Conservation (phyloP, 2,329 filamentous ascomycete species). For the Emergomyces pasteurianus region DNA sequence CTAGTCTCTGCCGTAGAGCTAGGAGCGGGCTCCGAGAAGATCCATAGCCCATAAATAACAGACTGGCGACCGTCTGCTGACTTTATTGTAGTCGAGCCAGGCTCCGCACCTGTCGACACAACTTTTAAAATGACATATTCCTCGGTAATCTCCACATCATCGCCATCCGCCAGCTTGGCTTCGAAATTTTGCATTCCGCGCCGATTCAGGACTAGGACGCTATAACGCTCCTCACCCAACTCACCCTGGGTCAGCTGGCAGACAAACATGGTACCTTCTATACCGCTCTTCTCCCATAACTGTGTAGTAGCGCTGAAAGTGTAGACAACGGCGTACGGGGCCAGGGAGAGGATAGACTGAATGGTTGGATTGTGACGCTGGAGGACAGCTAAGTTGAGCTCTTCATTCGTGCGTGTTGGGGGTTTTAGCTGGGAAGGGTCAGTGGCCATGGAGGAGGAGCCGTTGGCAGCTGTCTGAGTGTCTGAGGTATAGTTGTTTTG, state of each 20-base stretch:
- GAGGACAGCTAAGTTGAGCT: conserved; percentile 78
- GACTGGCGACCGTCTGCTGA: conserved; percentile 6
- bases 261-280: conserved; percentile 83
- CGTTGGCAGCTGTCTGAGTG: neutral
- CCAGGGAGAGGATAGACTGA: conserved; percentile 61
- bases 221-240: conserved; percentile 37
- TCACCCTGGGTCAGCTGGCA: conserved; percentile 47
- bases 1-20: conserved; percentile 43
- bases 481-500: conserved; percentile 35
- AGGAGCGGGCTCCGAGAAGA: conserved; percentile 48
- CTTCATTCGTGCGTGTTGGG: conserved; percentile 57
- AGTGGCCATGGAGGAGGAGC: neutral
- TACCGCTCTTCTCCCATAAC: conserved; percentile 71
- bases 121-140: conserved; percentile 50
- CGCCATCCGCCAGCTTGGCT: conserved; percentile 45
- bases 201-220: conserved; percentile 61
- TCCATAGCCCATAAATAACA: conserved; percentile 49
- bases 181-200: conserved; percentile 59
- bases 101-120: conserved; percentile 21
- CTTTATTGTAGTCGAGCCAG: conserved; percentile 11
- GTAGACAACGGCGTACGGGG: conserved; percentile 79
- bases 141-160: conserved; percentile 53
- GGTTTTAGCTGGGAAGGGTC: conserved; percentile 4
- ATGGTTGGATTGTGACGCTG: conserved; percentile 69
- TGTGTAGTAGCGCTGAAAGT: conserved; percentile 53